These are phyloP conservation scores for Syzygium jambos DNA, from an alignment of 345 rosid genomes.

Conservation along the genomic window DNA sequence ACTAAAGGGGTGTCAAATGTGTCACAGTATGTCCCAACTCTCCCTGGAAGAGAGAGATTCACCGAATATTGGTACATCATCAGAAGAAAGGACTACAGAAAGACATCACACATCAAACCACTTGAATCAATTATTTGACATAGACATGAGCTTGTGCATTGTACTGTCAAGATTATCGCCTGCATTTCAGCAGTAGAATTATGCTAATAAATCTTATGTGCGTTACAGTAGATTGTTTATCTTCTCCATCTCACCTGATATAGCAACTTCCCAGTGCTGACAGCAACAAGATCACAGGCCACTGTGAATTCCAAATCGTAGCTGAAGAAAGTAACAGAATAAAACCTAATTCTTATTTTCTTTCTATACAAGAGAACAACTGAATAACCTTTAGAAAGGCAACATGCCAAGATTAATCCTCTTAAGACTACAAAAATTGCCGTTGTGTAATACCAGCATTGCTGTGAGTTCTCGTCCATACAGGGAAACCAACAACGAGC, in stretches of 20 bases:
- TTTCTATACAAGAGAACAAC: not conserved
- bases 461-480: slow-evolving; percentile 69
- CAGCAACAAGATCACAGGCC: slow-evolving; percentile 83
- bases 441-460: slow-evolving; percentile 53
- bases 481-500: slow-evolving; percentile 99
- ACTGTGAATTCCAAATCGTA: slow-evolving; percentile 94
- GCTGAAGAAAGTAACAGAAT: slow-evolving; percentile 32
- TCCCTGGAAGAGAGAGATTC: not conserved
- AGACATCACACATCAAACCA: not conserved
- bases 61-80: not conserved
- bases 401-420: not conserved
- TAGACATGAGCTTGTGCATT: not conserved
- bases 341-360: not conserved
- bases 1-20: not conserved
- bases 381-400: not conserved
- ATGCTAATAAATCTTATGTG: not conserved
- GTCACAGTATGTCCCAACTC: not conserved
- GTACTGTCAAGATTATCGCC: not conserved
- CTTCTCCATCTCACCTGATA: slow-evolving; percentile 57
- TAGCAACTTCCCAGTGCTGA: slow-evolving; percentile 75
- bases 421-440: not conserved
- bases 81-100: not conserved
- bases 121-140: not conserved
- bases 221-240: not conserved
- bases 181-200: not conserved